phyloP scores from a whole-genome alignment of 2,329 filamentous ascomycete genomes.

The Pseudodiploospora longispora region DNA sequence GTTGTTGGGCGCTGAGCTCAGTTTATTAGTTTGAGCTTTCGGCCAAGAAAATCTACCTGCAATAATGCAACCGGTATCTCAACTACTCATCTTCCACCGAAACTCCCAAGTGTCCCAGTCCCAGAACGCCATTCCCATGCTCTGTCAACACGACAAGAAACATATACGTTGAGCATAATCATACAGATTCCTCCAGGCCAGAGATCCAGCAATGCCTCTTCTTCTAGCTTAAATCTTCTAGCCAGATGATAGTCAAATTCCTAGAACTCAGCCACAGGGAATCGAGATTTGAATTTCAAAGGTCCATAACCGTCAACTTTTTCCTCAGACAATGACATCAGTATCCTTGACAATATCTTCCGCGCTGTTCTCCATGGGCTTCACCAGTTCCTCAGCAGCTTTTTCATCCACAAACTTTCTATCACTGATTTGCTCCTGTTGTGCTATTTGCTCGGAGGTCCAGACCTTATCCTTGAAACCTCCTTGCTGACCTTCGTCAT shows the following conservation, averaged over 20 bases:
- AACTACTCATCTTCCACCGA: too few relatives aligned
- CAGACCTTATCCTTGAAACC: constrained; percentile 85
- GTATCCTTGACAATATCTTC: constrained; percentile 34
- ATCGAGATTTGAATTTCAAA: too few relatives aligned
- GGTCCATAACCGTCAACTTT: background rate
- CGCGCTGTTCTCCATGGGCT: constrained; percentile 39
- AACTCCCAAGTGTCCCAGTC: constrained; percentile 3
- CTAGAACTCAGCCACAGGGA: too few relatives aligned
- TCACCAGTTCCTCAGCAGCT: constrained; percentile 62
- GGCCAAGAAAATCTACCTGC: constrained; percentile 4
- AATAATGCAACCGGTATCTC: too few relatives aligned
- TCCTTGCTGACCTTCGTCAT: constrained; percentile 83
- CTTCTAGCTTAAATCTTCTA: constrained; percentile 3
- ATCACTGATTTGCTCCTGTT: constrained; percentile 69
- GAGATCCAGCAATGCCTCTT: constrained; percentile 1
- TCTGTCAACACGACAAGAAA: constrained; percentile 12
- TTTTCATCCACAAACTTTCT: constrained; percentile 75
- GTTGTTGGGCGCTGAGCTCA: constrained; percentile 4
- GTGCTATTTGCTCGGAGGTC: constrained; percentile 50
- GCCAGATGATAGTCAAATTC: too few relatives aligned
- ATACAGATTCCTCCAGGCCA: constrained; percentile 8
- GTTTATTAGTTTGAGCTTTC: constrained; percentile 1
- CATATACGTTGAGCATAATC: constrained; percentile 12
- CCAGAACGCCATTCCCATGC: constrained; percentile 12
- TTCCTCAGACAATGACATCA: constrained; percentile 28